phyloP scores from a whole-genome alignment of 2,329 filamentous ascomycete species.

The Westerdykella aurantiaca region DNA sequence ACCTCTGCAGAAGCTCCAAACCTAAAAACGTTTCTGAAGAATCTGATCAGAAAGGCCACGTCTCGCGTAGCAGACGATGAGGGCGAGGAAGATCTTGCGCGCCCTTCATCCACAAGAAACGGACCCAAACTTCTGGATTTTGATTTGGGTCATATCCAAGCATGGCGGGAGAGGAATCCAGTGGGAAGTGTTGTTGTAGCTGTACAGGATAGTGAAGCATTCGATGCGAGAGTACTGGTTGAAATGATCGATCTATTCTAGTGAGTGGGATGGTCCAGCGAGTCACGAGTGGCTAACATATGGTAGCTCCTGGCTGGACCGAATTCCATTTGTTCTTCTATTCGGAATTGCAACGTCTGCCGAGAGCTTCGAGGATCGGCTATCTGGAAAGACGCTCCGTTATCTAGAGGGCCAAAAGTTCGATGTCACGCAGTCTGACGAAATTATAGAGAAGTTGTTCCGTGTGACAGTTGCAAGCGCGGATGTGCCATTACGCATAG shows the following conservation, averaged over 20 bases:
- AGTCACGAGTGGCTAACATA: conserved; percentile 14
- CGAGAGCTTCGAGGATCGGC: conserved; percentile 68
- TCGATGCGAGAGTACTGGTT: conserved; percentile 65
- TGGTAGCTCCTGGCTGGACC: conserved; percentile 60
- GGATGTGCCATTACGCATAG: conserved; percentile 56
- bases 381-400: conserved; percentile 63
- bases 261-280: conserved; percentile 40
- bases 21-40: conserved; percentile 66
- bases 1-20: conserved; percentile 68
- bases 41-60: conserved; percentile 63
- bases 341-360: conserved; percentile 79
- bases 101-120: conserved; percentile 34
- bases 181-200: conserved; percentile 62
- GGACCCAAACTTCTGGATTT: conserved; percentile 67
- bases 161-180: conserved; percentile 51
- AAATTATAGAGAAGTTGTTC: conserved; percentile 69
- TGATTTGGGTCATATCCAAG: conserved; percentile 65
- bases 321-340: conserved; percentile 69
- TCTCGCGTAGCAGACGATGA: conserved; percentile 53
- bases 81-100: conserved; percentile 32
- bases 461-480: conserved; percentile 56
- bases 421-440: conserved; percentile 66
- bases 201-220: conserved; percentile 77
- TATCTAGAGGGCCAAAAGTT: conserved; percentile 67
- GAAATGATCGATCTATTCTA: conserved; percentile 65